A percentile compares a stretch with the other conserved stretches of the same genome.
Evolutionary conservation across 2,329 filamentous ascomycete species (phyloP).

Genomic region (Sporothrix brasiliensis): DNA sequence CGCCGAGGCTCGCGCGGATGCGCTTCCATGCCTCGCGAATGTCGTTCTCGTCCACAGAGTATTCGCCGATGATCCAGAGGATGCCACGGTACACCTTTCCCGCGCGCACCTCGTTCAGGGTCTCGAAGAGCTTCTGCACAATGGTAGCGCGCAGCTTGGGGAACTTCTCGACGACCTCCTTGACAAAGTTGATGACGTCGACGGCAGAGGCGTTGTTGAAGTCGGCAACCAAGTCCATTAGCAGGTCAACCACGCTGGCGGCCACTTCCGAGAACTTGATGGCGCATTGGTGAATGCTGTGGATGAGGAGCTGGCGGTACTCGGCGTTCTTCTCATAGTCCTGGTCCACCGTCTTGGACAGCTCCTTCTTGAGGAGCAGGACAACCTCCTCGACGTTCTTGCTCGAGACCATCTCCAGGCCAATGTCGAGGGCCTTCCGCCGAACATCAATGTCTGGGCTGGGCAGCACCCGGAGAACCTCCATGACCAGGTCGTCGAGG

Average conservation of each 20-base stretch:
- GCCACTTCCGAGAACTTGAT: slow-evolving; percentile 99
- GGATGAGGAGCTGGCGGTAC: slow-evolving; percentile 92
- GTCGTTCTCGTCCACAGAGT: slow-evolving; percentile 89
- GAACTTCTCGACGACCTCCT: slow-evolving; percentile 98
- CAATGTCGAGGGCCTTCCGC: slow-evolving; percentile 85
- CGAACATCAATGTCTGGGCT: slow-evolving; percentile 96
- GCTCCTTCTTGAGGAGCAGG: slow-evolving; percentile 92
- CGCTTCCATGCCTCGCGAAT: slow-evolving; percentile 97
- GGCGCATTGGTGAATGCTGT: slow-evolving; percentile 96
- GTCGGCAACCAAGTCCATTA: slow-evolving; percentile 99
- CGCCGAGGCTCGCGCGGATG: slow-evolving; percentile 88
- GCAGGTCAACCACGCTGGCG: slow-evolving; percentile 89
- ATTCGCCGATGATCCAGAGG: slow-evolving; percentile 97
- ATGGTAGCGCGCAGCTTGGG: slow-evolving; percentile 85
- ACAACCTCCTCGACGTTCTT: slow-evolving; percentile 99
- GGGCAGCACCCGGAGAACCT: slow-evolving; percentile 90
- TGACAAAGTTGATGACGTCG: slow-evolving; percentile 97
- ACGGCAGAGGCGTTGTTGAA: slow-evolving; percentile 97
- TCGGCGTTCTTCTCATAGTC: slow-evolving; percentile 98
- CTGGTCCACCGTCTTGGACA: slow-evolving; percentile 96
- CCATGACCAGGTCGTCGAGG: slow-evolving; percentile 93
- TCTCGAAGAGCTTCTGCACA: slow-evolving; percentile 83
- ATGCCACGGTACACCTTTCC: slow-evolving; percentile 97
- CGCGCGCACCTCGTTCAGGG: slow-evolving; percentile 87
- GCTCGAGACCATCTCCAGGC: slow-evolving; percentile 96